phyloP scores from a whole-genome alignment of 2,329 filamentous ascomycete genomes.

The Helotiales sp. region DNA sequence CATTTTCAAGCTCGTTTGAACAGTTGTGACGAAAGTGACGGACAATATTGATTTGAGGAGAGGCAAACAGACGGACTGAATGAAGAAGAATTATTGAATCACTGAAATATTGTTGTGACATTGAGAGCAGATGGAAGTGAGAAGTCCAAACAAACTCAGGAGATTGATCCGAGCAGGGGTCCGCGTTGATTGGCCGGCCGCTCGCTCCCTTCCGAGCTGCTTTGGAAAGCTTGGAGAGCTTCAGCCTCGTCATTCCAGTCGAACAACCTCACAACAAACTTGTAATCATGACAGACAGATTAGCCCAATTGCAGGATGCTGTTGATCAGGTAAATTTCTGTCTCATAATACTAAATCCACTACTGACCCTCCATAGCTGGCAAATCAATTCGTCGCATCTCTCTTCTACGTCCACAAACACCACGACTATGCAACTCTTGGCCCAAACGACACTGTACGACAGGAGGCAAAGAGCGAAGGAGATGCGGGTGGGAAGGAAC shows the following conservation, averaged over 20 bases:
- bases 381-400: conserved; percentile 70
- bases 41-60: neutral
- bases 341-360: neutral
- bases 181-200: conserved; percentile 4
- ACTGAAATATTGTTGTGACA: neutral
- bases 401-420: conserved; percentile 70
- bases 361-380: conserved; percentile 54
- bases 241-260: conserved; percentile 28
- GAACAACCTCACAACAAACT: conserved; percentile 15
- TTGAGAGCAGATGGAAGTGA: neutral
- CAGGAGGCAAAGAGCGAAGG: conserved; percentile 53
- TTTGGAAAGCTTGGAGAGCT: neutral
- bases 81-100: neutral
- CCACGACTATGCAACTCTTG: conserved; percentile 67
- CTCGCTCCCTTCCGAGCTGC: neutral
- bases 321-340: conserved; percentile 70
- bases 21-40: neutral
- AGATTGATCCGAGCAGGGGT: neutral
- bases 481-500: conserved; percentile 27
- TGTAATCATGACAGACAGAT: conserved; percentile 69
- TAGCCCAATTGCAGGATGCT: conserved; percentile 85
- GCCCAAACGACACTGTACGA: conserved; percentile 61
- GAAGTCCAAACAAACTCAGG: conserved; percentile 1
- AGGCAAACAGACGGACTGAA: neutral
- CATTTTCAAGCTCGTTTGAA: neutral